A percentile compares a stretch with the other conserved stretches of the same genome.
Evolutionary conservation across 306 rosid species (phyloP).

Genomic region (Senna tora): DNA sequence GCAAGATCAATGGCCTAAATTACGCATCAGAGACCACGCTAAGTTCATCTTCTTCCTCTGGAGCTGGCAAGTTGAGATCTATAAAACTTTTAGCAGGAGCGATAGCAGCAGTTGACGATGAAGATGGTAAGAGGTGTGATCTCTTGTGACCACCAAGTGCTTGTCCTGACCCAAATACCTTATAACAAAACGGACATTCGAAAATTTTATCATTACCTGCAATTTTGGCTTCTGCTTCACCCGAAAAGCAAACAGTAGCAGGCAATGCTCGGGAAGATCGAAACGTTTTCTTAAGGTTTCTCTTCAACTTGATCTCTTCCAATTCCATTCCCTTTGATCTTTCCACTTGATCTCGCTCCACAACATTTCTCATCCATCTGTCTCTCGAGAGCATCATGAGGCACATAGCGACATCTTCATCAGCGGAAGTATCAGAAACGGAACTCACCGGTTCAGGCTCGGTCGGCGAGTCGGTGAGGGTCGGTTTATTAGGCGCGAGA

Average conservation of each 20-base stretch:
- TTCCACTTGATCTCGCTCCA: constrained; percentile 31
- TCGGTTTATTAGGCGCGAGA: constrained; percentile 41
- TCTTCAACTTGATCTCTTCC: constrained; percentile 46
- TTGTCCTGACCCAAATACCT: constrained; percentile 82
- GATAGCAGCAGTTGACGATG: constrained; percentile 8
- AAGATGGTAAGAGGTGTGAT: constrained; percentile 60
- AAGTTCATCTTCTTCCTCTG: constrained; percentile 61
- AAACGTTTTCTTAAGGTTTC: constrained; percentile 58
- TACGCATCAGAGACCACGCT: constrained; percentile 67
- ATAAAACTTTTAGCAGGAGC: constrained; percentile 43
- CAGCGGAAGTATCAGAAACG: constrained; percentile 65
- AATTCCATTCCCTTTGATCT: constrained; percentile 7
- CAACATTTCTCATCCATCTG: constrained; percentile 47
- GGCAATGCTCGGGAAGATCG: constrained; percentile 72
- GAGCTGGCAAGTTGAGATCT: constrained; percentile 91
- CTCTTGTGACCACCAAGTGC: constrained; percentile 95
- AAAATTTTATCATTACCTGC: constrained; percentile 43
- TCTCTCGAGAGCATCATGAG: constrained; percentile 86
- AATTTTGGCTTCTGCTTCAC: constrained; percentile 38
- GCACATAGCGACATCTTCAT: constrained; percentile 78
- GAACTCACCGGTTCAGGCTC: constrained; percentile 67
- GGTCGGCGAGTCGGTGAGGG: constrained; percentile 39
- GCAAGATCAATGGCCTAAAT: constrained; percentile 29
- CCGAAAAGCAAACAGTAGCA: constrained; percentile 49
- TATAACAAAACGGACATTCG: constrained; percentile 71